Percentiles rank a stretch among this genome's conserved stretches.
Evolutionary conservation across 2,329 filamentous ascomycete genomes (phyloP).

Genomic region (Biscogniauxia marginata): DNA sequence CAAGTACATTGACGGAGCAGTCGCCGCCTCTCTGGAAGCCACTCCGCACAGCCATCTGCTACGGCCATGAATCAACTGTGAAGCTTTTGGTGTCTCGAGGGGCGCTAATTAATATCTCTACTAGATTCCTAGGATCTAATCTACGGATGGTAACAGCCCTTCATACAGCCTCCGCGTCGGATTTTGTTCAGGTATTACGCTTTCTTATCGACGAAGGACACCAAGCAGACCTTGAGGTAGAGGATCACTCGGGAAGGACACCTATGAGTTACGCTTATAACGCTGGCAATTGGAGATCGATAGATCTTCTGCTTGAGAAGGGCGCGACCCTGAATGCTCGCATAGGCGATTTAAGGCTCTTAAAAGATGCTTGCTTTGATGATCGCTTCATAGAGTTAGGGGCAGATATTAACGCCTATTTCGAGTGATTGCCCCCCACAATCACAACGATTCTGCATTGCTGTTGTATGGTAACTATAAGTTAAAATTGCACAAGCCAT

Average conservation of each 20-base stretch:
- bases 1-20: not conserved
- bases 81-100: constrained; percentile 20
- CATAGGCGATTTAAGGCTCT: constrained; percentile 10
- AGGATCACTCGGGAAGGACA: constrained; percentile 10
- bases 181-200: constrained; percentile 2
- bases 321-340: constrained; percentile 16
- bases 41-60: constrained; percentile 23
- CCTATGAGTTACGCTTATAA: constrained; percentile 21
- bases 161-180: constrained; percentile 17
- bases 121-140: not conserved
- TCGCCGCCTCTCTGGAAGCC: constrained; percentile 21
- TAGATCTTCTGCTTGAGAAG: constrained; percentile 17
- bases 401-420: no score
- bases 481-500: no score
- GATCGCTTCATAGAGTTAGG: no score
- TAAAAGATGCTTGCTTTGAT: constrained; percentile 18
- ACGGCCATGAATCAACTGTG: constrained; percentile 16
- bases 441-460: no score
- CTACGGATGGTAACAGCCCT: constrained; percentile 16
- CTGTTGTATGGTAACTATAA: no score
- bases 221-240: constrained; percentile 16
- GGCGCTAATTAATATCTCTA: constrained; percentile 18
- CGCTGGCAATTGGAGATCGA: constrained; percentile 15
- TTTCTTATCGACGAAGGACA: constrained; percentile 16
- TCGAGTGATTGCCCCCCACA: no score